Evolutionary conservation across 2,329 filamentous ascomycete species (phyloP).

Genomic region (Coniella lustricola): DNA sequence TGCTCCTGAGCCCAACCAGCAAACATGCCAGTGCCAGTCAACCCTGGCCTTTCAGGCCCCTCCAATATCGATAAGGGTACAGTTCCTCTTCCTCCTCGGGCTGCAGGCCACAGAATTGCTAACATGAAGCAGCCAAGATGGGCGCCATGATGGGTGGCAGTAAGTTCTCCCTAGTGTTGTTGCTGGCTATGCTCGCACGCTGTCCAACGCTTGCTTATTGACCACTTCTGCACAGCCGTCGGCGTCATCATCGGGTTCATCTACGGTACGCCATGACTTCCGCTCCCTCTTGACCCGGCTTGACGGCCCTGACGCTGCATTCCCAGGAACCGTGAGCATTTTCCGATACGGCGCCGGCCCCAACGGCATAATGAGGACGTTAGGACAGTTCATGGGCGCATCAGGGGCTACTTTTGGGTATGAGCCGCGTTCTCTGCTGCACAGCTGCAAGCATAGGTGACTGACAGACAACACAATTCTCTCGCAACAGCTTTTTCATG

Average conservation of each 20-base stretch:
- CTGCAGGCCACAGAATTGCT: constrained; percentile 19
- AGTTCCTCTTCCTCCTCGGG: constrained; percentile 11
- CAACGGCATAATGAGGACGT: constrained; percentile 86
- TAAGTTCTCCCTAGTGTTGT: constrained; percentile 57
- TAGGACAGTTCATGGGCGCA: constrained; percentile 94
- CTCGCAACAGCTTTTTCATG: constrained; percentile 88
- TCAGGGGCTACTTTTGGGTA: constrained; percentile 96
- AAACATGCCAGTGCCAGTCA: constrained; percentile 27
- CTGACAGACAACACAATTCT: constrained; percentile 8
- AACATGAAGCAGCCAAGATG: constrained; percentile 72
- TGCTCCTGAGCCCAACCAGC: not conserved
- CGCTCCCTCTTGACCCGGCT: constrained; percentile 7
- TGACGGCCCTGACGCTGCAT: not conserved
- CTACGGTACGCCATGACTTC: constrained; percentile 58
- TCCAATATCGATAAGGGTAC: constrained; percentile 51
- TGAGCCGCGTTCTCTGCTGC: constrained; percentile 19
- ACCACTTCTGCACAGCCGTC: constrained; percentile 57
- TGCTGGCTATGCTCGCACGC: not conserved
- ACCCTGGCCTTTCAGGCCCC: constrained; percentile 31
- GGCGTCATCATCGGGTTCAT: constrained; percentile 97
- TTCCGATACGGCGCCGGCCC: constrained; percentile 90
- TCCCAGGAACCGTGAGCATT: constrained; percentile 81
- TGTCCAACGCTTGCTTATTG: not conserved
- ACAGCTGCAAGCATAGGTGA: not conserved
- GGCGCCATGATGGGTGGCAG: constrained; percentile 97